Evolutionary conservation across 208 protist species (phyloP), one percentile per base, ranked within the genome.

Genomic region (Trypanosoma brucei): DNA sequence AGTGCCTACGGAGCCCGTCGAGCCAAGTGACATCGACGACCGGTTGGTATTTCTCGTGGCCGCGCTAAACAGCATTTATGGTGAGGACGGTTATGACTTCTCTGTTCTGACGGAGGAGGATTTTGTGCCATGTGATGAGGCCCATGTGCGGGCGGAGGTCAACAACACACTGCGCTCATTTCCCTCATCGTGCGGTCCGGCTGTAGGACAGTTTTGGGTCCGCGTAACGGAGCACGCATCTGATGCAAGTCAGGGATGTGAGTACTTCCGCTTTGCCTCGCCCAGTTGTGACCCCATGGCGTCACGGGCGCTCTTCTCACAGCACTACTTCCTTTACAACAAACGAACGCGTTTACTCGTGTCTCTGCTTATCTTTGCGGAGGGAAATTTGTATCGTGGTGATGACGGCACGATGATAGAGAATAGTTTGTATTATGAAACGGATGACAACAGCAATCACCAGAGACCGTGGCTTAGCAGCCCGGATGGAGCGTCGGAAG

Each of bases 71-170:
- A 76, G 64, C 61, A 61, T 92, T 2, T 88, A 88, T 71, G 74
- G 71, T 40, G 69, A 75, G 33, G 85, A 92, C 52, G 85, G 85
- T 38, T 92, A 88, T 66, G 85, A 92, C 64, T 92, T 92, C 65
- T 81, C 85, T 2, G 79, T 86, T 2, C 75, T 92, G 48, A 75
- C 68, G 8, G 85, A 84, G 49, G 52, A 45, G 56, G 82, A 92
- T 65, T 92, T 92, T 76, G 73, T 83, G 8, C 33, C 55, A 8
- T 78, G 81, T 59, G 59, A 75, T 37, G 76, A 84, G 68, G 63
- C 39, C 65, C 62, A 71, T 36, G 68, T 92, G 40, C 59, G 66
- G 46, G 65, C 51, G 11, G 79, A 84, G 67, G 65, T 92, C 53
- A 50, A 79, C 37, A 54, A 50, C 37, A 76, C 66, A 22, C 73